phyloP scores from a whole-genome alignment of 306 rosid genomes.

The Cucurbita pepo region DNA sequence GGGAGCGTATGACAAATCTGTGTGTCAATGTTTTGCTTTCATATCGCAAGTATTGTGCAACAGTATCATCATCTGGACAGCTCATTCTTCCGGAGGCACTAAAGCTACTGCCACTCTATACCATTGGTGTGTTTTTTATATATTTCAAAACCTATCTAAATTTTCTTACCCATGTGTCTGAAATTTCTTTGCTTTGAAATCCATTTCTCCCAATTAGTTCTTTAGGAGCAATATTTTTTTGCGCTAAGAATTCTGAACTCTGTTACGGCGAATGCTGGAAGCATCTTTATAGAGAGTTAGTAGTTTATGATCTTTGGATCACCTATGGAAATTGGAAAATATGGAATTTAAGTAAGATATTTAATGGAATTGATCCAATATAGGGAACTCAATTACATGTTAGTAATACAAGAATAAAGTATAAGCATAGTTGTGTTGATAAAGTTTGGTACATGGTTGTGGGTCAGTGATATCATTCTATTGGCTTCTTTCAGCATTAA shows the following conservation, averaged over 20 bases:
- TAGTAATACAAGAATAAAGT: not conserved
- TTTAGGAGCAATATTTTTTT: not conserved
- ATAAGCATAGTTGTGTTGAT: not conserved
- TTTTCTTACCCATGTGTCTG: not conserved
- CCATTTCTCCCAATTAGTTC: not conserved
- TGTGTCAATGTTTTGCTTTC: constrained; percentile 77
- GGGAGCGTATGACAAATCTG: constrained; percentile 78
- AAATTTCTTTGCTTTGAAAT: not conserved
- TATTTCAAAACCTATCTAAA: not conserved
- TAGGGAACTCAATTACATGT: not conserved
- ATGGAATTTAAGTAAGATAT: not conserved
- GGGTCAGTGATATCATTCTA: constrained; percentile 9
- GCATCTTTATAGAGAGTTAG: not conserved
- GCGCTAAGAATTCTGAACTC: not conserved
- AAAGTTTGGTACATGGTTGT: constrained; percentile 1
- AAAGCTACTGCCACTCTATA: constrained; percentile 87
- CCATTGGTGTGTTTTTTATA: constrained; percentile 44
- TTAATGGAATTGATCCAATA: not conserved
- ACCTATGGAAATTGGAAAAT: not conserved
- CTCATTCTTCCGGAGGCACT: constrained; percentile 99
- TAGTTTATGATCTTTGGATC: not conserved
- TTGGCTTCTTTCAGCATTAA: constrained; percentile 53
- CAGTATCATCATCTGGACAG: constrained; percentile 91
- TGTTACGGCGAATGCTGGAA: not conserved
- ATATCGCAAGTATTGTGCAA: constrained; percentile 92